phyloP scores from a whole-genome alignment of 441 rosid species.

The Eruca vesicaria region DNA sequence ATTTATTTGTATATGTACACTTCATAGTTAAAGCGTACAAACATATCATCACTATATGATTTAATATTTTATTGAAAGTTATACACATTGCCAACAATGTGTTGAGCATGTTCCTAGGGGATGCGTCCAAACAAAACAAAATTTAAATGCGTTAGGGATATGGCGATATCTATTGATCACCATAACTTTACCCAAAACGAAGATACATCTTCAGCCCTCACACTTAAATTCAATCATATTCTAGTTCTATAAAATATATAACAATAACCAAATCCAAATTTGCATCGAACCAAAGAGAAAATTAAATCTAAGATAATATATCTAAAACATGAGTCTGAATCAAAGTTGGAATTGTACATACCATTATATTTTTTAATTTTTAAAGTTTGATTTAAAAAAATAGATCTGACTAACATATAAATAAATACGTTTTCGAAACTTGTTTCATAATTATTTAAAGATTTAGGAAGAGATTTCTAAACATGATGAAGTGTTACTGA shows the following conservation, averaged over 20 bases:
- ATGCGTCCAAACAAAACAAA: not conserved
- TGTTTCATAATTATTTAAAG: not conserved
- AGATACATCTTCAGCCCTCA: not conserved
- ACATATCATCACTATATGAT: not conserved
- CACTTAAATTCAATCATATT: not conserved
- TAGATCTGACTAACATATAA: not conserved
- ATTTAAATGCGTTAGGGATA: not conserved
- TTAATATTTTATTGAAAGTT: not conserved
- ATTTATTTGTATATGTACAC: not conserved
- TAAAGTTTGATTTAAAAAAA: not conserved
- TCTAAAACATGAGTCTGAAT: not conserved
- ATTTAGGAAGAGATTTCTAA: not conserved
- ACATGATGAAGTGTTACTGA: not conserved
- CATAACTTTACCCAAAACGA: not conserved
- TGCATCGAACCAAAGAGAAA: not conserved
- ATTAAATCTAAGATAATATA: no score
- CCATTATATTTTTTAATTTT: not conserved
- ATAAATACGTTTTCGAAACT: not conserved
- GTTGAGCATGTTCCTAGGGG: conserved; percentile 1
- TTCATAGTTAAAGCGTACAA: not conserved
- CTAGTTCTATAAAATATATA: not conserved
- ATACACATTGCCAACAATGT: not conserved
- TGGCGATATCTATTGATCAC: not conserved
- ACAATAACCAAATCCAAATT: not conserved
- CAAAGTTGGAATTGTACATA: not conserved